A percentile compares a stretch with the other conserved stretches of the same genome.
Conservation (phyloP, 495 filamentous ascomycete genomes). For the Penicillium malachiteum region DNA sequence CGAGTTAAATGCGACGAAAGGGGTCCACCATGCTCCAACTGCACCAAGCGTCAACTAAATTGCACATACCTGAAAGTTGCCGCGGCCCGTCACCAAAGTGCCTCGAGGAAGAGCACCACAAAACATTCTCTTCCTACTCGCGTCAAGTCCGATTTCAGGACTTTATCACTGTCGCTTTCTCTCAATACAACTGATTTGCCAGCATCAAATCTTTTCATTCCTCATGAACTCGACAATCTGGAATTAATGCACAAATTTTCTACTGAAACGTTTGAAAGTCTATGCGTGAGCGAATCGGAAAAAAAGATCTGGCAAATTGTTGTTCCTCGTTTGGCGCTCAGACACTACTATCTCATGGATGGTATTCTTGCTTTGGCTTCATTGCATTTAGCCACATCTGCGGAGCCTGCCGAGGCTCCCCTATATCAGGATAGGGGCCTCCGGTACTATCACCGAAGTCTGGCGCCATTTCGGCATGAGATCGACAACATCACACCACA, state of each 20-base stretch:
- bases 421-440: constrained; percentile 44
- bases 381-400: constrained; percentile 45
- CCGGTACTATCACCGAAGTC: constrained; percentile 45
- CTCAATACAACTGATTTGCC: constrained; percentile 16
- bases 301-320: constrained; percentile 26
- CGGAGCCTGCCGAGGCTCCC: constrained; percentile 26
- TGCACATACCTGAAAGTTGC: constrained; percentile 40
- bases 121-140: neutral
- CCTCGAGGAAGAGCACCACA: neutral
- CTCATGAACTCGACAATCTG: constrained; percentile 23
- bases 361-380: constrained; percentile 53
- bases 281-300: constrained; percentile 24
- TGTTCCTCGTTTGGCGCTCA: constrained; percentile 43
- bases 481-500: constrained; percentile 40
- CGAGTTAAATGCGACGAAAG: constrained; percentile 37
- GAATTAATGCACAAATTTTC: constrained; percentile 21
- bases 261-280: constrained; percentile 16
- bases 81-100: constrained; percentile 8
- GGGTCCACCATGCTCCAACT: constrained; percentile 48
- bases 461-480: constrained; percentile 39
- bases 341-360: constrained; percentile 49
- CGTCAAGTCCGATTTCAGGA: neutral
- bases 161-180: constrained; percentile 7
- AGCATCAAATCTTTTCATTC: constrained; percentile 14
- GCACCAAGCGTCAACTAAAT: constrained; percentile 36